Evolutionary conservation across 306 rosid species (phyloP).

Genomic region (Sechiopsis laciniata): DNA sequence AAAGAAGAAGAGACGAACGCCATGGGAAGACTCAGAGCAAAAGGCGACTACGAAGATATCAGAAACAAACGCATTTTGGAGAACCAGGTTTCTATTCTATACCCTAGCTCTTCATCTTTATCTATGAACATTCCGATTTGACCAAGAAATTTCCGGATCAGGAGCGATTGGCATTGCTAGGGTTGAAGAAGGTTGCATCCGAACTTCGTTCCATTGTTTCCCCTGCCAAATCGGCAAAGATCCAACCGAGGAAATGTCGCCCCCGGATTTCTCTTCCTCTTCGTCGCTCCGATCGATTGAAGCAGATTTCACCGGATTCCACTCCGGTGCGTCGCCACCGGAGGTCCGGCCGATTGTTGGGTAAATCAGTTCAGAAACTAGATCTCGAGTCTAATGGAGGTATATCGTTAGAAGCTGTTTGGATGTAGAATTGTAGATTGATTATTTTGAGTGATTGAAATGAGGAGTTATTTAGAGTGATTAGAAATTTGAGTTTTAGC

Average conservation of each 20-base stretch:
- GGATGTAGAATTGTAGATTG: too few relatives aligned
- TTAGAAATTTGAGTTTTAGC: too few relatives aligned
- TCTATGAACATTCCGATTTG: neutral
- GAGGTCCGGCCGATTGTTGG: neutral
- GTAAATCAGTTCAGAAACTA: neutral
- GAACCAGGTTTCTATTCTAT: slow-evolving; percentile 41
- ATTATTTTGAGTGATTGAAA: too few relatives aligned
- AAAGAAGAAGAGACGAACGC: neutral
- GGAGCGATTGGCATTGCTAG: slow-evolving; percentile 52
- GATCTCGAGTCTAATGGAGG: neutral
- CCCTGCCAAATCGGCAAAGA: slow-evolving; percentile 3
- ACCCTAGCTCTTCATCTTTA: neutral
- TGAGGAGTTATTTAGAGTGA: too few relatives aligned
- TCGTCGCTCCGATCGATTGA: slow-evolving; percentile 57
- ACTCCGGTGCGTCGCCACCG: slow-evolving; percentile 12
- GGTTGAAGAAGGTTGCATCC: slow-evolving; percentile 36
- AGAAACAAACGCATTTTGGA: slow-evolving; percentile 54
- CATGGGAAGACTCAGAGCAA: slow-evolving; percentile 36
- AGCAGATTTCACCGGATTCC: neutral
- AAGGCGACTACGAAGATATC: slow-evolving; percentile 39
- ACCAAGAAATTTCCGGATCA: slow-evolving; percentile 13
- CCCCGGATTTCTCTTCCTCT: slow-evolving; percentile 29
- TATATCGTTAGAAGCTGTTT: neutral
- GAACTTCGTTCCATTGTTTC: slow-evolving; percentile 37
- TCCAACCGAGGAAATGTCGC: neutral